Base-by-base conservation (phyloP, 2,329 filamentous ascomycete genomes). In the Peltaster fructicola region DNA sequence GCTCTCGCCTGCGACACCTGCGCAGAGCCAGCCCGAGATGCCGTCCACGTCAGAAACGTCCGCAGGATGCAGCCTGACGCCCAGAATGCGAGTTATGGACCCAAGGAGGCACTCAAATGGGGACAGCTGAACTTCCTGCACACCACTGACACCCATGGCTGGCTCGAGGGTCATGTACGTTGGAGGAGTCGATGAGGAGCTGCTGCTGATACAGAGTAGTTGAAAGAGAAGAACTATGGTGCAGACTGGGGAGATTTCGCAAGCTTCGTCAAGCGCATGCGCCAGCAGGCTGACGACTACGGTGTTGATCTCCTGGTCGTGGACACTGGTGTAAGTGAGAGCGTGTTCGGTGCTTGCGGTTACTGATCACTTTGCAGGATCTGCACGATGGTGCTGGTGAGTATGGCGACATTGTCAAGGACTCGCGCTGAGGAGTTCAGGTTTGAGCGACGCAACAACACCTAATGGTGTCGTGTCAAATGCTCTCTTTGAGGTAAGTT, bases 211-310 rank as follows among this genome's bases (percentile, higher is more conserved):
- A 15, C 13, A 4, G n/a, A 10, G 4, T 39, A 43, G 39, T 43
- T 72, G 33, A 68, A 70, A 36, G 64, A 73, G 46, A 52, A 57
- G 36, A 71, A 69, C 38, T 73, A 71, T 32, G 66, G 68, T 19
- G 68, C 67, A 2, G 69, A 74, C 39, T 73, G 68, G 65, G 69
- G 69, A 13, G 69, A 74, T 42, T 72, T 64, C 43, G 65, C 67
- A 20, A 62, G 62, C 27, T 73, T 73, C 39, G 56, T 61, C 8
- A 58, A 56, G 24, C 60, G 60, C 32, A 70, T 73, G 64, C 66
- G 65, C 44, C 48, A 61, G 27, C 66, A 62, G 36, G 68, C 69
- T 4, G 50, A 52, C 11, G 52, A 58, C 8, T 51, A 69, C 34
- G 59, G 61, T 7, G 68, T 72, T 5, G 69, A 74, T 35, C 39